These are phyloP conservation scores for Suhomyces maxii DNA, from an alignment of 1,139 yeast genomes.

Conservation along the genomic window DNA sequence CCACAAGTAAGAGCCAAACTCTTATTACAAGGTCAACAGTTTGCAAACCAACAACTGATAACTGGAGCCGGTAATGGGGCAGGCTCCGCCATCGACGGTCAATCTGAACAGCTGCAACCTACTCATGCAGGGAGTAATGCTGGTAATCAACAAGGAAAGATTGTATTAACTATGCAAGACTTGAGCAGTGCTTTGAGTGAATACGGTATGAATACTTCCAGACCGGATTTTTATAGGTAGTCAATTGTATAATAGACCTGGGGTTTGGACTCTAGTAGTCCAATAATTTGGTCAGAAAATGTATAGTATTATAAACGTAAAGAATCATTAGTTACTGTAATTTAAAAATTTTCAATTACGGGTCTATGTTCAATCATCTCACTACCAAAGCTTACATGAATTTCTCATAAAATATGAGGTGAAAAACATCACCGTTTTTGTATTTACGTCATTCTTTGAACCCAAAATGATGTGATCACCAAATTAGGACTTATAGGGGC, in stretches of 20 bases:
- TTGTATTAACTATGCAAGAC: conserved; percentile 85
- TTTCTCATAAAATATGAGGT: too few species aligned
- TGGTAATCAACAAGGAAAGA: conserved; percentile 70
- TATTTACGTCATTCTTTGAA: too few species aligned
- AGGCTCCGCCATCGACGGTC: conserved; percentile 40
- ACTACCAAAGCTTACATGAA: too few species aligned
- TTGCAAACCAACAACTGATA: conserved; percentile 45
- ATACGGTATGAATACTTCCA: conserved; percentile 84
- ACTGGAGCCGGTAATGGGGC: conserved; percentile 40
- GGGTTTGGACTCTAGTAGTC: not conserved
- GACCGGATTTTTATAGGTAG: conserved; percentile 87
- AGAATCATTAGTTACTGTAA: too few species aligned
- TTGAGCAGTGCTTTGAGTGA: conserved; percentile 85
- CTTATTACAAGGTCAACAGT: conserved; percentile 66
- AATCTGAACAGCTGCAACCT: conserved; percentile 33
- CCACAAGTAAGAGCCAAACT: conserved; percentile 88
- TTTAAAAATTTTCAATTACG: too few species aligned
- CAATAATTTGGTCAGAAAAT: too few species aligned
- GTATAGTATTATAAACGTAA: too few species aligned
- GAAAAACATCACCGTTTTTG: too few species aligned
- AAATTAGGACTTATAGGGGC: too few species aligned
- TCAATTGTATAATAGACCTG: not conserved
- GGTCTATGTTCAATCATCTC: too few species aligned
- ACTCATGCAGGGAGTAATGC: conserved; percentile 41
- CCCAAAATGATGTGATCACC: too few species aligned